Evolutionary conservation across 176 grass and related monocot species (phyloP), one percentile per base, ranked within the genome.

Genomic region (Puya raimondii): DNA sequence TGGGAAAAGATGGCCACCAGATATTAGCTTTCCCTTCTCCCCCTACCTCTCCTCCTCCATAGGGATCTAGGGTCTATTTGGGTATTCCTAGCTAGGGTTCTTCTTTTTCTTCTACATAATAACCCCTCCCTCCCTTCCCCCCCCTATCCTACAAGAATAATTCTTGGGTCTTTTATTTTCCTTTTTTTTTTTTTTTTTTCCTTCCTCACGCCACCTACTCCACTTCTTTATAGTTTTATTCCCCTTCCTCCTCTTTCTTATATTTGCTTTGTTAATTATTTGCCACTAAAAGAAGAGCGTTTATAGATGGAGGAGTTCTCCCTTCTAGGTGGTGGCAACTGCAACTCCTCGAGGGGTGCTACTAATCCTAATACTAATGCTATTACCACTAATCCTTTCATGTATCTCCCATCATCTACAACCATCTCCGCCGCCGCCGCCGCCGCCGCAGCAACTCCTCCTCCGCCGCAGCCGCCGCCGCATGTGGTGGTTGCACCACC

Each of bases 1-100:
- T 83, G 20, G 78, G 84, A 92, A 96, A 92, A 90, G 89, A 88
- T 71, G 77, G 70, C 77, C 84, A 92, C 89, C 84, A 80, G 86
- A 79, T 80, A 67, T 71, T 63, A 80, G 66, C 74, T 63, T 70
- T 51, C 64, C 59, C 68, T 58, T 72, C 64, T 81, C 49, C 49
- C 59, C 49, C 66, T 47, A 18, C 66, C 76, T 63, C 18, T 70
- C 33, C 53, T 15, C 63, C 23, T 26, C 65, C 49, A 1, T 52
- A 20, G 27, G 0, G 25, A 26, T 74, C 58, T 63, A 26, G 56
- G 56, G 72, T 64, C 47, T 64, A 50, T 64, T 74, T 63, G 17
- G 57, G 51, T 7, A 9, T 15, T 2, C 18, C 42, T 75, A 11
- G 25, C 42, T 75, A n/a, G 50, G 14, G 13, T 53, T 9, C 50